Evolutionary conservation across 2,329 filamentous ascomycete species (phyloP), one percentile per base, ranked within the genome.

Genomic region (Ascochyta clinopodiicola): DNA sequence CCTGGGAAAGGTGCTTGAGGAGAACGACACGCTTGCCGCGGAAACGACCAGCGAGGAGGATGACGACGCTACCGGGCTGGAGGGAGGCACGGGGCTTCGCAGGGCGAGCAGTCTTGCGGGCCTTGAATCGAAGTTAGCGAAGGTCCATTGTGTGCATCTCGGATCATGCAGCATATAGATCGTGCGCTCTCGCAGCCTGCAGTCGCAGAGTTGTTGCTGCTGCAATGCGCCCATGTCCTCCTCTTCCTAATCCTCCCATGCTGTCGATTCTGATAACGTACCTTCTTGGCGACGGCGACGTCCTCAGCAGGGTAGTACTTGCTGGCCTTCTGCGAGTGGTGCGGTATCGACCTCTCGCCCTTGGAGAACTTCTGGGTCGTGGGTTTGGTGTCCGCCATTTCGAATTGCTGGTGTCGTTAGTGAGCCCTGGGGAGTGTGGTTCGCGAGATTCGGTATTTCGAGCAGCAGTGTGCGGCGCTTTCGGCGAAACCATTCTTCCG

Each of bases 291-390:
- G 82, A 89, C 84, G 79, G 86, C 79, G 78, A 94, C 90, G 82
- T 97, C 94, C 81, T 96, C 90, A 79, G 92, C 91, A 81, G 92
- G 91, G 85, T 99, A 99, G 92, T 94, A 99, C 86, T 97, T 98
- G 86, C 91, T 88, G 77, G 94, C 94, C 91, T 96, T 96, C 82
- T 96, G 88, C 78, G 86, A 85, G 81, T 85, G 81, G 82, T 90
- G 87, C 81, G 91, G 92, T 81, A 97, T 89, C 81, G 89, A 86
- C 85, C 94, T 89, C 84, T 91, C 90, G 83, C 91, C 91, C 88
- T 95, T 95, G 85, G 92, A 92, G 87, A 96, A 97, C 86, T 90
- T 94, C 91, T 96, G 96, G 78, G 88, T 91, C 83, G 64, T 67
- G 64, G 71, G 67, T 65, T 68, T 66, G 59, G 58, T 68, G 68